phyloP scores from a whole-genome alignment of 2,329 filamentous ascomycete genomes.

The Plenodomus tracheiphilus region DNA sequence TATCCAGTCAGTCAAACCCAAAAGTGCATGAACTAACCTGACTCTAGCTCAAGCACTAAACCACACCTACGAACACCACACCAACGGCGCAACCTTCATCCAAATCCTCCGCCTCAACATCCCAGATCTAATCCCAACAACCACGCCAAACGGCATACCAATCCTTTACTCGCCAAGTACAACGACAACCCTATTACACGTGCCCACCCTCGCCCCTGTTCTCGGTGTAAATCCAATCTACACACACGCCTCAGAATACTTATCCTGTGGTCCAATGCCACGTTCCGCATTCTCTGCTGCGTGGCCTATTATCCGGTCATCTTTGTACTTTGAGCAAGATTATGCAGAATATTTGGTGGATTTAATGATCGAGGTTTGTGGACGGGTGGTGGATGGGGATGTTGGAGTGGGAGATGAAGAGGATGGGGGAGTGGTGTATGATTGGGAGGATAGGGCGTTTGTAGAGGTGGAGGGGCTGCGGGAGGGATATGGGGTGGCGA shows the following conservation, averaged over 20 bases:
- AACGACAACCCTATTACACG: background rate
- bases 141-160: background rate
- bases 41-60: background rate
- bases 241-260: background rate
- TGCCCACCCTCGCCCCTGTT: background rate
- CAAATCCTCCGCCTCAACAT: background rate
- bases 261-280: background rate
- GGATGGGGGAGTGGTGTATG: background rate
- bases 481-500: background rate
- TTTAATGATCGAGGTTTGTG: background rate
- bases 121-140: background rate
- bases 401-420: background rate
- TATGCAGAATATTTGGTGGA: background rate
- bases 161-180: background rate
- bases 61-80: background rate
- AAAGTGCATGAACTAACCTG: background rate
- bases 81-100: background rate
- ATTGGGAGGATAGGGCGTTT: background rate
- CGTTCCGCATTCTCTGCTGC: background rate
- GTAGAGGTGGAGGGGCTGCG: background rate
- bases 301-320: background rate
- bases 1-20: too few relatives aligned
- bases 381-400: background rate
- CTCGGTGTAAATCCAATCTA: background rate
- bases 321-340: background rate